Percentiles rank a stretch among this genome's conserved stretches.
These are phyloP conservation scores for Sugiyamaella pinicola DNA, from an alignment of 1,139 yeast genomes.

Conservation along the genomic window DNA sequence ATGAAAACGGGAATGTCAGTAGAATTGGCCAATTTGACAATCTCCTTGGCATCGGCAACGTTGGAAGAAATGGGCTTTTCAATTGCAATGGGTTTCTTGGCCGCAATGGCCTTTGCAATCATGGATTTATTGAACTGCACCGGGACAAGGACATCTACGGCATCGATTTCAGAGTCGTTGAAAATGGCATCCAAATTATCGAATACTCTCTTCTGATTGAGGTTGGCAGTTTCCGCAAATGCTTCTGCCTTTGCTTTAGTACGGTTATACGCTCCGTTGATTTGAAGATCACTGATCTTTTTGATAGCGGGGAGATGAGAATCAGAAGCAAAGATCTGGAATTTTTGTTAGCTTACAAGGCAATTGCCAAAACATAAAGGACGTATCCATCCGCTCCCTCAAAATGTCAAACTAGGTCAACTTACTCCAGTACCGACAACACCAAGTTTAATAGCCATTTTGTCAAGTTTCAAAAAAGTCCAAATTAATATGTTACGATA, in stretches of 20 bases:
- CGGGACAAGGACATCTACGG: conserved; percentile 83
- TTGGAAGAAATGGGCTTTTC: conserved; percentile 94
- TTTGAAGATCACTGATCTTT: conserved; percentile 48
- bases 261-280: conserved; percentile 74
- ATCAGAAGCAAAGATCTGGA: conserved; percentile 72
- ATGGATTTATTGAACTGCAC: conserved; percentile 73
- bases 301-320: conserved; percentile 76
- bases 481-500: no score
- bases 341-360: not conserved
- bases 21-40: conserved; percentile 63
- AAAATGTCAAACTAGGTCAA: conserved; percentile 10
- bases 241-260: conserved; percentile 77
- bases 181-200: conserved; percentile 66
- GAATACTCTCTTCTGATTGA: conserved; percentile 56
- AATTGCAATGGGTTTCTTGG: conserved; percentile 74
- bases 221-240: conserved; percentile 66
- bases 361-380: not conserved
- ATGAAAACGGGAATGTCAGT: conserved; percentile 69
- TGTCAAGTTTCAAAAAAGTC: no score
- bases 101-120: conserved; percentile 62
- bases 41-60: conserved; percentile 72
- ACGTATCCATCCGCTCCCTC: not conserved
- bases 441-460: conserved; percentile 57
- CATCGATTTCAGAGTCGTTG: conserved; percentile 63
- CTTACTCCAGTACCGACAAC: conserved; percentile 77